phyloP scores from a whole-genome alignment of 371 early-diverging fungal species.

The Mucor sp. region DNA sequence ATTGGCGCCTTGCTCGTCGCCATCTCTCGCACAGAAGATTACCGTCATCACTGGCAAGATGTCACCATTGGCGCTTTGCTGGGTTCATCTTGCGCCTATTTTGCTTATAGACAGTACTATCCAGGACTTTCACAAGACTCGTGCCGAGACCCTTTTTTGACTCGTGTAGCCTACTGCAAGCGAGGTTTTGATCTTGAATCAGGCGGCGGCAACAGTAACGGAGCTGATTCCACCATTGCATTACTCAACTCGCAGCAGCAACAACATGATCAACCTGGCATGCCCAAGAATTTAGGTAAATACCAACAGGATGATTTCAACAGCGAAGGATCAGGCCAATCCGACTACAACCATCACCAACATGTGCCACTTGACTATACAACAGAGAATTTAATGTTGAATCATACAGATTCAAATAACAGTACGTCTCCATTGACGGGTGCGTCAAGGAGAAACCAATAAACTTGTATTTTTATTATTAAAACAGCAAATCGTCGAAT shows the following conservation, averaged over 20 bases:
- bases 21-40: slow-evolving; percentile 74
- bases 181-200: neutral
- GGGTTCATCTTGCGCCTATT: slow-evolving; percentile 57
- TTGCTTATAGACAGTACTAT: slow-evolving; percentile 65
- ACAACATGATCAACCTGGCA: neutral
- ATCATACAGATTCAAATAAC: neutral
- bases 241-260: neutral
- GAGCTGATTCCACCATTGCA: neutral
- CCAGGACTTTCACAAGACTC: slow-evolving; percentile 13
- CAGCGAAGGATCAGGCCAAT: neutral
- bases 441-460: neutral
- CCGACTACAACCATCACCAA: neutral
- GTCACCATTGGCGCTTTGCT: slow-evolving; percentile 66
- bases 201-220: neutral
- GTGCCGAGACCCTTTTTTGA: slow-evolving; percentile 13
- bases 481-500: slow-evolving; percentile 12
- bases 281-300: neutral
- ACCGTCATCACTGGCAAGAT: slow-evolving; percentile 88
- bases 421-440: neutral
- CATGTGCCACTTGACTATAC: neutral
- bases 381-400: neutral
- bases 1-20: slow-evolving; percentile 69
- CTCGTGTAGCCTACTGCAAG: neutral
- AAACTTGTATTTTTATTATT: neutral
- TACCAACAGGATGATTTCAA: neutral